Evolutionary conservation across 2,329 filamentous ascomycete genomes (phyloP), one percentile per base, ranked within the genome.

Genomic region (Teratosphaeria pseudoeucalypti): DNA sequence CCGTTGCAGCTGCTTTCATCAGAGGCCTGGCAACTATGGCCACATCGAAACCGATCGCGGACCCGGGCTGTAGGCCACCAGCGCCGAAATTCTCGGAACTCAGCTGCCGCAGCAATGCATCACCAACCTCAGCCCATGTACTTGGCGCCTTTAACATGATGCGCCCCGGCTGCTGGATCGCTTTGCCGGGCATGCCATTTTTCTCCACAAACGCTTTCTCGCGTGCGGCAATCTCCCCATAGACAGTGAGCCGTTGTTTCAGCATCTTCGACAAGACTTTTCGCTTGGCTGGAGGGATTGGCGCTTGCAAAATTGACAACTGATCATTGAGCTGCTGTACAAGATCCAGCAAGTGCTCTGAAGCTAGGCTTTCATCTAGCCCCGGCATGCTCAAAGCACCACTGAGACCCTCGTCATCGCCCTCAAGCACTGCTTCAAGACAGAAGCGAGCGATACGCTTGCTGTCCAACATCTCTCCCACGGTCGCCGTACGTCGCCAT

Each of bases 361-460:
- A 74, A 2, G 82, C 81, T 58, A 82, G 78, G 4, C 76, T 76
- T 65, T 82, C 79, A 58, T 84, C 81, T 23, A 85, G 68, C 1
- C 82, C 82, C n/a, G 84, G 77, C n/a, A 84, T 75, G 52, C 80
- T 79, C 29, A 82, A 70, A 29, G 81, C 74, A 39, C 77, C 76
- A 59, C 81, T 79, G 55, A 82, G 68, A 34, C 78, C 76, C 59
- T 84, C 82, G 39, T 84, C 82, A 62, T 85, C 83, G 54, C 80
- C 81, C 60, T 85, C 83, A 43, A 86, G 71, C 4, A 86, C 82
- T 62, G 83, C 82, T 70, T 87, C 84, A 34, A 86, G 70, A 67
- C 84, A 86, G 67, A 81, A 87, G 32, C 84, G 78, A 16, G 80
- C 79, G 43, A 86, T 75, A 14, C 84, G 79, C 65, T 78, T 78